Evolutionary conservation across 2,329 filamentous ascomycete species (phyloP).

Genomic region (Aspergillus sp.): DNA sequence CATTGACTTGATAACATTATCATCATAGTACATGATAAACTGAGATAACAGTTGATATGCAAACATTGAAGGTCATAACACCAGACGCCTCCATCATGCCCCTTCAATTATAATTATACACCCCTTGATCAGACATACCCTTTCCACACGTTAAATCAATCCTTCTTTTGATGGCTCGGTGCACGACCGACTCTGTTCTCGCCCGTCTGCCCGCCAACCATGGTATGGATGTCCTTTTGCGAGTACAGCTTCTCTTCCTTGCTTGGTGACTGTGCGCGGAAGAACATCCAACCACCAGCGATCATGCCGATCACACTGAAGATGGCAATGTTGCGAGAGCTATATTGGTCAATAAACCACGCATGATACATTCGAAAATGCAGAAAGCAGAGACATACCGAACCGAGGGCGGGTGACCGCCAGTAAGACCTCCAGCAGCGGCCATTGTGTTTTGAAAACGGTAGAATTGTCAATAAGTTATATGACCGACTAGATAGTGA

Average conservation of each 20-base stretch:
- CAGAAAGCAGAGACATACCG: neutral
- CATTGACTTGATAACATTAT: no score
- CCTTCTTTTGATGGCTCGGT: neutral
- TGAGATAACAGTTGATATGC: no score
- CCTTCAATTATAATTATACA: neutral
- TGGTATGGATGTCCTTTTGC: slow-evolving; percentile 12
- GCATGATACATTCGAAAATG: neutral
- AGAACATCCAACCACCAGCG: slow-evolving; percentile 9
- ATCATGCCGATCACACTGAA: slow-evolving; percentile 12
- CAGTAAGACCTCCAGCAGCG: neutral
- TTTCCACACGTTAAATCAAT: neutral
- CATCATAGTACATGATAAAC: no score
- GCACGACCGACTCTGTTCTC: neutral
- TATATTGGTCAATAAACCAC: neutral
- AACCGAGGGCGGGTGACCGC: neutral
- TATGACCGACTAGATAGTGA: no score
- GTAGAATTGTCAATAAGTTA: neutral
- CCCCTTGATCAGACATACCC: neutral
- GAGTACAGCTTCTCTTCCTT: slow-evolving; percentile 9
- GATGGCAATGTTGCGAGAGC: slow-evolving; percentile 12
- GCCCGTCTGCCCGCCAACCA: slow-evolving; percentile 9
- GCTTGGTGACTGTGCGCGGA: slow-evolving; percentile 18
- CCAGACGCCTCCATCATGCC: neutral
- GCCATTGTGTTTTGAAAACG: neutral
- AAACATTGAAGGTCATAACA: neutral